These are phyloP conservation scores for Mitragyna speciosa DNA, from an alignment of 257 asterid genomes.

Conservation along the genomic window DNA sequence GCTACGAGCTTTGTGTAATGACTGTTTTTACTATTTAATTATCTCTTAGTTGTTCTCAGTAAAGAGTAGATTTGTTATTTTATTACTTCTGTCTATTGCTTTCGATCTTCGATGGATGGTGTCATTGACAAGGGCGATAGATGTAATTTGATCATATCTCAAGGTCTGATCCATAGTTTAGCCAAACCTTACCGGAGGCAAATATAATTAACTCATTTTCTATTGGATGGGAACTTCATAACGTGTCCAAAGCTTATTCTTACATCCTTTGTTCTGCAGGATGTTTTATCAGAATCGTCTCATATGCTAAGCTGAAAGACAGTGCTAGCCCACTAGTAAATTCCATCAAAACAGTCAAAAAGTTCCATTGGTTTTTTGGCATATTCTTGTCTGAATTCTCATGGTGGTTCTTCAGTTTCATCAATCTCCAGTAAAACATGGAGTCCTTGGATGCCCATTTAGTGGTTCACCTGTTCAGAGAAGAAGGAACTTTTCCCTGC, in stretches of 20 bases:
- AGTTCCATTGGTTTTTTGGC: background rate
- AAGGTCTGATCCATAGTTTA: too few relatives aligned
- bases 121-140: too few relatives aligned
- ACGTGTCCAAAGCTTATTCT: constrained; percentile 41
- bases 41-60: too few relatives aligned
- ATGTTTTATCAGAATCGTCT: background rate
- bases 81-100: too few relatives aligned
- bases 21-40: too few relatives aligned
- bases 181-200: too few relatives aligned
- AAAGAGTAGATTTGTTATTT: too few relatives aligned
- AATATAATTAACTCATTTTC: too few relatives aligned
- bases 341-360: background rate
- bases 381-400: constrained; percentile 3
- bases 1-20: too few relatives aligned
- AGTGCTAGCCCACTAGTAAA: background rate
- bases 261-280: constrained; percentile 5
- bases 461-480: constrained; percentile 31
- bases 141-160: too few relatives aligned
- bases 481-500: constrained; percentile 32
- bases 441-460: constrained; percentile 40
- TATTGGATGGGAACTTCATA: background rate
- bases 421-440: constrained; percentile 30
- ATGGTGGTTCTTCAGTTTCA: constrained; percentile 30
- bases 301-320: background rate
- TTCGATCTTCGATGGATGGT: too few relatives aligned